phyloP scores from a whole-genome alignment of 2,329 filamentous ascomycete species.

The Magnaporthiopsis poae region DNA sequence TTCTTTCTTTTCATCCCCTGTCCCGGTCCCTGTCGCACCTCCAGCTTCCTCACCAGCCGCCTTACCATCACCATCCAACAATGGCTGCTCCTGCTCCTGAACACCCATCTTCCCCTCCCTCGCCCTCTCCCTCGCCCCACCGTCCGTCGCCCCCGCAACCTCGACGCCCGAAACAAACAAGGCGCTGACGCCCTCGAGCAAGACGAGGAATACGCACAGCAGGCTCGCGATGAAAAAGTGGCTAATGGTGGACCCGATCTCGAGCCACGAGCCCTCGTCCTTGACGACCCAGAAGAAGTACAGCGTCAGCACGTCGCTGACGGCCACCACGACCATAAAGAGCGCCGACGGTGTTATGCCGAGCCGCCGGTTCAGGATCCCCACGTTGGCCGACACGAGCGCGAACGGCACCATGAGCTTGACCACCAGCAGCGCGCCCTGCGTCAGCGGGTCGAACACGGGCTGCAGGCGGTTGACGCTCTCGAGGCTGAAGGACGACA shows the following conservation, averaged over 20 bases:
- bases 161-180: constrained; percentile 73
- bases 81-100: neutral
- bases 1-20: constrained; percentile 6
- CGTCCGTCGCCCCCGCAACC: constrained; percentile 30
- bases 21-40: too few relatives aligned
- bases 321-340: constrained; percentile 88
- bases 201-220: constrained; percentile 82
- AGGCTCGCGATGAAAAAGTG: constrained; percentile 90
- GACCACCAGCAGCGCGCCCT: constrained; percentile 74
- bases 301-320: constrained; percentile 81
- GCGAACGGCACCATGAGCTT: constrained; percentile 92
- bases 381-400: constrained; percentile 85
- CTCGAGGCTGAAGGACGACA: constrained; percentile 88
- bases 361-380: constrained; percentile 75
- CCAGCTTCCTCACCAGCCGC: neutral
- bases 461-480: constrained; percentile 80
- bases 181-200: constrained; percentile 75
- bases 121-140: neutral
- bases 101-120: neutral
- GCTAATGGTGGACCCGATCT: constrained; percentile 93
- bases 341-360: constrained; percentile 78
- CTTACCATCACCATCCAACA: neutral
- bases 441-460: constrained; percentile 86
- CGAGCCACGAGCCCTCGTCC: constrained; percentile 92
- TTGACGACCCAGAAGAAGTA: constrained; percentile 97